Percentiles rank a stretch among this genome's conserved stretches.
Conservation (phyloP, 768 basidiomycete species). For the Scleroderma citrinum region DNA sequence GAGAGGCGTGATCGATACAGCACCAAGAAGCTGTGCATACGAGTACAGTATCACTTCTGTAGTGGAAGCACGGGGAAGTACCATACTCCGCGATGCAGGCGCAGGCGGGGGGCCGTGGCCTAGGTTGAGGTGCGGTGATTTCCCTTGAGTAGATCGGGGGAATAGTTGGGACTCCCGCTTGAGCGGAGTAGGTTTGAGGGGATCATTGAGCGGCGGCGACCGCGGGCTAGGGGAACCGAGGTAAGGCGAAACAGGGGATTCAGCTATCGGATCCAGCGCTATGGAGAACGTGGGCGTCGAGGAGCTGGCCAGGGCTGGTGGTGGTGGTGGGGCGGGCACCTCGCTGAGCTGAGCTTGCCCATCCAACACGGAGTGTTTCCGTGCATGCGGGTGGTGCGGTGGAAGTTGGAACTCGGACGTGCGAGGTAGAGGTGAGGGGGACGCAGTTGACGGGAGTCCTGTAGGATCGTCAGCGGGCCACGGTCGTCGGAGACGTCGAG, state of each 20-base stretch:
- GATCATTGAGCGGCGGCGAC: constrained; percentile 24
- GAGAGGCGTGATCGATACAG: constrained; percentile 50
- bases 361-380: constrained; percentile 65
- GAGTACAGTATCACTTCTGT: constrained; percentile 77
- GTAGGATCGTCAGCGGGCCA: constrained; percentile 5
- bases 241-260: constrained; percentile 34
- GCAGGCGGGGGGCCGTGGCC: constrained; percentile 37
- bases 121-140: constrained; percentile 35
- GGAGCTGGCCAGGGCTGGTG: constrained; percentile 27
- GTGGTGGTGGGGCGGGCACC: constrained; percentile 11
- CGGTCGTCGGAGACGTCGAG: background rate
- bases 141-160: constrained; percentile 19
- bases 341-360: constrained; percentile 35
- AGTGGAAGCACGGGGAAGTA: constrained; percentile 40
- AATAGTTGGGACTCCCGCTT: constrained; percentile 31
- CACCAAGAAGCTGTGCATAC: constrained; percentile 75
- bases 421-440: constrained; percentile 35
- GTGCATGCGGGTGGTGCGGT: constrained; percentile 68
- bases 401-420: constrained; percentile 47
- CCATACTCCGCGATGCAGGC: too few relatives aligned
- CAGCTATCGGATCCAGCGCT: constrained; percentile 43
- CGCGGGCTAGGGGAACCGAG: constrained; percentile 30
- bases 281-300: constrained; percentile 46
- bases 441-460: constrained; percentile 2
- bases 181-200: constrained; percentile 14